Evolutionary conservation across 179 eudicot genomes (phyloP).

Genomic region (Beta lomatogona): DNA sequence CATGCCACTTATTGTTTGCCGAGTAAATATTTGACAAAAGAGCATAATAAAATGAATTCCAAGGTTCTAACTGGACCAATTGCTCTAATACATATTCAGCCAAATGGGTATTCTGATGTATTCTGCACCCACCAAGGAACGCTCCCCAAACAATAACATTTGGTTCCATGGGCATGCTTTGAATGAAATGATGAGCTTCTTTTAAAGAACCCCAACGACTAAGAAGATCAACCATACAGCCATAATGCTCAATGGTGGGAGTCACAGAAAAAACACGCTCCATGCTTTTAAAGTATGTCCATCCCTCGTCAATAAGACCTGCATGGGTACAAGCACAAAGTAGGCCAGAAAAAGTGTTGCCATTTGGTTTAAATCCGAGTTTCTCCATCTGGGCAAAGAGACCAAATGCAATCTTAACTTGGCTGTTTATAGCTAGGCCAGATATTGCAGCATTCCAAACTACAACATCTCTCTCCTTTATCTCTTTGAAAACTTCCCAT

Average conservation of each 20-base stretch:
- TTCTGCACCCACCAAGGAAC: constrained; percentile 69
- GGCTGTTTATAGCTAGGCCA: constrained; percentile 63
- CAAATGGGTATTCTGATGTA: constrained; percentile 56
- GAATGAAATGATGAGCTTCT: constrained; percentile 57
- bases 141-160: constrained; percentile 84
- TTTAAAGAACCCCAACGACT: constrained; percentile 66
- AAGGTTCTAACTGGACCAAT: constrained; percentile 62
- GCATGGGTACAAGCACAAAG: constrained; percentile 75
- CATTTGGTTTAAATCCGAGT: constrained; percentile 53
- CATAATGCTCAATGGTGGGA: constrained; percentile 72
- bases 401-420: constrained; percentile 49
- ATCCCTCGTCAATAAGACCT: constrained; percentile 69
- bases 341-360: constrained; percentile 58
- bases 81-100: constrained; percentile 58
- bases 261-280: constrained; percentile 34
- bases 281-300: constrained; percentile 51
- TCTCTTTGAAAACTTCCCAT: constrained; percentile 57
- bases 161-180: constrained; percentile 61
- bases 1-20: constrained; percentile 56
- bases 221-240: constrained; percentile 79
- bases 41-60: constrained; percentile 66
- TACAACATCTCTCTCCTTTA: constrained; percentile 60
- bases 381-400: constrained; percentile 62
- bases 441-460: constrained; percentile 65
- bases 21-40: constrained; percentile 77